Evolutionary conservation across 2,329 filamentous ascomycete species (phyloP).

Genomic region (Cadophora sp.): DNA sequence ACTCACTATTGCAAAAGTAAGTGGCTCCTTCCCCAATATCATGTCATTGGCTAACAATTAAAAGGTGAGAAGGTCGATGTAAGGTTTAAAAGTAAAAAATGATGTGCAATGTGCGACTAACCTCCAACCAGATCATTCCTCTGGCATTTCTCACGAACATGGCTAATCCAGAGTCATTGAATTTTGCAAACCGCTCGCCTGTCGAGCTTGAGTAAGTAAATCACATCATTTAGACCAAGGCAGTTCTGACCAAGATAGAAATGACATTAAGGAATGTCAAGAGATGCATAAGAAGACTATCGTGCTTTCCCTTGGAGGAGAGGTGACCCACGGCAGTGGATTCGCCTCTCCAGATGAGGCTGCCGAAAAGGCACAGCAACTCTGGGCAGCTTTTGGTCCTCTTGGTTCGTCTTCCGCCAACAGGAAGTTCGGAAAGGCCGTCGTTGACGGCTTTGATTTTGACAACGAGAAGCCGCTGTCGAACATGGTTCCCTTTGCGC

Average conservation of each 20-base stretch:
- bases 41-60: constrained; percentile 29
- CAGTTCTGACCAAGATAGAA: neutral
- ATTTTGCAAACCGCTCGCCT: constrained; percentile 70
- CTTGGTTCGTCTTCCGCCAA: too few relatives aligned
- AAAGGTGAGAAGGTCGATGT: constrained; percentile 56
- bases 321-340: neutral
- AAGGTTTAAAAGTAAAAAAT: constrained; percentile 33
- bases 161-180: constrained; percentile 56
- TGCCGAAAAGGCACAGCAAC: neutral
- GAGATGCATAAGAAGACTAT: neutral
- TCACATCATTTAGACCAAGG: neutral
- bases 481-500: constrained; percentile 68
- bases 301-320: constrained; percentile 4
- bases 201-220: constrained; percentile 66
- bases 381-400: constrained; percentile 1
- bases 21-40: constrained; percentile 33
- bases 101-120: constrained; percentile 27
- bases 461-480: constrained; percentile 68
- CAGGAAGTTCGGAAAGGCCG: constrained; percentile 54
- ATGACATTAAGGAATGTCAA: constrained; percentile 5
- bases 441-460: constrained; percentile 78
- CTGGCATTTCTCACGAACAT: constrained; percentile 68
- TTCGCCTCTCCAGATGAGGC: neutral
- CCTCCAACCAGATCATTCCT: constrained; percentile 60
- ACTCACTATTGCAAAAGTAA: constrained; percentile 65